A percentile compares a stretch with the other conserved stretches of the same genome.
These are phyloP conservation scores for Dipteronia dyeriana DNA, from an alignment of 345 rosid species.

Conservation along the genomic window DNA sequence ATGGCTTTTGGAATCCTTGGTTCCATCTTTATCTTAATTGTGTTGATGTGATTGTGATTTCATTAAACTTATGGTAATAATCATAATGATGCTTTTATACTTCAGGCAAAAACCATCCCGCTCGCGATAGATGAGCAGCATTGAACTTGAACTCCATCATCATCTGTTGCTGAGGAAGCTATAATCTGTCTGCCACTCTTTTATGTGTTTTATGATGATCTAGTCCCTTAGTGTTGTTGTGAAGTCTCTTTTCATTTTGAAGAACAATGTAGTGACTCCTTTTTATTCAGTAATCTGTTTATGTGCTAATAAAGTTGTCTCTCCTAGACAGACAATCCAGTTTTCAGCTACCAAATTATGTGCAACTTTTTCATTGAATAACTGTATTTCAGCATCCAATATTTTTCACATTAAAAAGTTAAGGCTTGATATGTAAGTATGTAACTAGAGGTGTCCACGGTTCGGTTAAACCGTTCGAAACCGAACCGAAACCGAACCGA, in stretches of 20 bases:
- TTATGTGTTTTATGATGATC: background rate
- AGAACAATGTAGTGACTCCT: background rate
- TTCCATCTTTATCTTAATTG: background rate
- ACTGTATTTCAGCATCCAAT: too few species aligned
- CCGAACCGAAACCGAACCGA: too few species aligned
- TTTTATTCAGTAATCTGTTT: background rate
- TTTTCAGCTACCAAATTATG: too few species aligned
- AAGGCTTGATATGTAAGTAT: too few species aligned
- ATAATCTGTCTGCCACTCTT: background rate
- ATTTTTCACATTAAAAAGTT: too few species aligned
- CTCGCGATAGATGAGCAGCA: conserved; percentile 37
- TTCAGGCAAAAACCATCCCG: conserved; percentile 45
- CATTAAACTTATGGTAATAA: too few species aligned
- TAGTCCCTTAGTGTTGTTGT: background rate
- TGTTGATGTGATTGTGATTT: too few species aligned
- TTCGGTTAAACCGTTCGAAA: too few species aligned
- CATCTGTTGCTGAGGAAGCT: background rate
- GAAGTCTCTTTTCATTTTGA: background rate
- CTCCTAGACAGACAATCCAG: background rate
- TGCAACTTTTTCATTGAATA: too few species aligned
- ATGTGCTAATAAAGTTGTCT: background rate
- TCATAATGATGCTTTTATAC: background rate
- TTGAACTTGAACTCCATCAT: background rate
- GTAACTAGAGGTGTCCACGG: too few species aligned
- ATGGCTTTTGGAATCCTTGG: background rate